These are phyloP conservation scores for Furcasterigmium furcatum DNA, from an alignment of 2,329 filamentous ascomycete species.

Conservation along the genomic window DNA sequence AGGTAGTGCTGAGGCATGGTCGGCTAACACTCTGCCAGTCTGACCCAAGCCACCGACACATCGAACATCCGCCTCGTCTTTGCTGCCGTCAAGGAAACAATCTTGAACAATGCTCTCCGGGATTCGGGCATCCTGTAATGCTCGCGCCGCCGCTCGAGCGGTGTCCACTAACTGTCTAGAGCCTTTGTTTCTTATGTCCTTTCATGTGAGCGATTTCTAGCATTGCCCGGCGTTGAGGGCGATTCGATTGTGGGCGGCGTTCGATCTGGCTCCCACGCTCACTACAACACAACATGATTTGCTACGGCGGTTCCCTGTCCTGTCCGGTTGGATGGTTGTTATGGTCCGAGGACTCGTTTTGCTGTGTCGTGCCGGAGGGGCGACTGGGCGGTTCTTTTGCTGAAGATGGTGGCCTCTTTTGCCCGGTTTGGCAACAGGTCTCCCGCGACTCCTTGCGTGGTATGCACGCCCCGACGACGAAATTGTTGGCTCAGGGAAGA, in stretches of 20 bases:
- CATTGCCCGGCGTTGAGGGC: constrained; percentile 16
- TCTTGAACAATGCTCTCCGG: constrained; percentile 95
- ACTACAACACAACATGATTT: constrained; percentile 3
- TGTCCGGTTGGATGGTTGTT: not conserved
- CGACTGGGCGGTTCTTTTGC: not conserved
- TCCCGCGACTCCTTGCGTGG: no score
- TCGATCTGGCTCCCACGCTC: constrained; percentile 13
- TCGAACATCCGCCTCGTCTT: constrained; percentile 98
- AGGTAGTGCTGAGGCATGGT: no score
- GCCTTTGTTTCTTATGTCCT: constrained; percentile 12
- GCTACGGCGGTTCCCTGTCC: not conserved
- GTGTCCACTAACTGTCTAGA: constrained; percentile 8
- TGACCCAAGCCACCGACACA: constrained; percentile 98
- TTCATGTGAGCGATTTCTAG: constrained; percentile 13
- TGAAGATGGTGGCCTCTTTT: not conserved
- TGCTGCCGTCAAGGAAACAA: constrained; percentile 97
- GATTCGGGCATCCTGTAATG: constrained; percentile 90
- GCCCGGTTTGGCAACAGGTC: not conserved
- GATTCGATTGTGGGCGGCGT: constrained; percentile 14
- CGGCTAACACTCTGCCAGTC: constrained; percentile 45
- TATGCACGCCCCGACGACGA: no score
- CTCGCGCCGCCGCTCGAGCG: not conserved
- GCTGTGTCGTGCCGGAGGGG: not conserved
- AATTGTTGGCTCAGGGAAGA: no score
- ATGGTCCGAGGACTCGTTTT: no score